Evolutionary conservation across 1,284 basidiomycete genomes (phyloP).

Genomic region (Anthracocystis panici-leucophaei): DNA sequence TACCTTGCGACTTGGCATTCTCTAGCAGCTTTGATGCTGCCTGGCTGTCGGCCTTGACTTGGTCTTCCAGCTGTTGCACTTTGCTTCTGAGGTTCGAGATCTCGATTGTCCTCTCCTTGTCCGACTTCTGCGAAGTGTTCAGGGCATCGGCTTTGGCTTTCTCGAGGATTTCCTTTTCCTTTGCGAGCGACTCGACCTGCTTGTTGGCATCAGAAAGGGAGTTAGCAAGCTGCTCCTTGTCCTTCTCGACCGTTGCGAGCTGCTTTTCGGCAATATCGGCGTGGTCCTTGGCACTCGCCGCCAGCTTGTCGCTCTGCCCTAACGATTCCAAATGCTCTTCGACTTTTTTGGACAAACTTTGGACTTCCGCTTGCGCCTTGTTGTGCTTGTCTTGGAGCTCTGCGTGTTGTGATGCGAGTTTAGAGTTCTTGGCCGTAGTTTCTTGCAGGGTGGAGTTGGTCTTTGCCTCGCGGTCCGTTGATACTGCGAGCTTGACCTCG

Average conservation of each 20-base stretch:
- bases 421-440: constrained; percentile 4
- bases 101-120: constrained; percentile 23
- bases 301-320: constrained; percentile 24
- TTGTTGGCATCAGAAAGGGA: constrained; percentile 29
- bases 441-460: constrained; percentile 20
- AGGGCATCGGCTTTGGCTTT: constrained; percentile 26
- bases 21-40: constrained; percentile 19
- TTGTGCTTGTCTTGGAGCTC: constrained; percentile 30
- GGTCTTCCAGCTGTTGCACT: constrained; percentile 30
- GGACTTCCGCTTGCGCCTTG: constrained; percentile 22
- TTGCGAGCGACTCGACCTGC: constrained; percentile 27
- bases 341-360: constrained; percentile 19
- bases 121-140: constrained; percentile 16
- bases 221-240: constrained; percentile 36
- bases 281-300: constrained; percentile 13
- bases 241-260: constrained; percentile 22
- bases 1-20: constrained; percentile 22
- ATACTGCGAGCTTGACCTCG: constrained; percentile 25
- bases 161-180: constrained; percentile 28
- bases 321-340: constrained; percentile 21
- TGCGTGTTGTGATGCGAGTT: constrained; percentile 6
- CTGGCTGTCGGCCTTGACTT: constrained; percentile 14
- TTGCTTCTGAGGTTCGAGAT: constrained; percentile 32
- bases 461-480: constrained; percentile 25
- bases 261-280: constrained; percentile 30